Conservation (phyloP, 2,329 filamentous ascomycete species). For the Fusarium falciforme region DNA sequence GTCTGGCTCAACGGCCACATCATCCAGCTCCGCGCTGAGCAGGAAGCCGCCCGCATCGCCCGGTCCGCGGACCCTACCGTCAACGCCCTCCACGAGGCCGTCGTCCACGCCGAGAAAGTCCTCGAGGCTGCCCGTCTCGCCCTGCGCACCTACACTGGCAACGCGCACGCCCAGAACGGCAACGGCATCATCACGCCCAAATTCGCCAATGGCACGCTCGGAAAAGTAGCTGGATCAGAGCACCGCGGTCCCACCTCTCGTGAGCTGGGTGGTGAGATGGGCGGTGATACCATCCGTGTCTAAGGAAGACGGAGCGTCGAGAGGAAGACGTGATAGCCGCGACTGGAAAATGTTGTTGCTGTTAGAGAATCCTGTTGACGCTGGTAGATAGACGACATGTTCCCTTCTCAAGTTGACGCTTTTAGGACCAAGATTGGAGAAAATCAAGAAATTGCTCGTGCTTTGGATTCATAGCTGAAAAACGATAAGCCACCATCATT, state of each 20-base stretch:
- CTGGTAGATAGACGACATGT: constrained; percentile 11
- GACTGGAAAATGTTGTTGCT: constrained; percentile 18
- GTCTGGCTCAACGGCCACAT: constrained; percentile 74
- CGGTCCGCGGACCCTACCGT: constrained; percentile 53
- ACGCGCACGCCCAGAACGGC: constrained; percentile 25
- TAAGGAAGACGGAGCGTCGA: constrained; percentile 25
- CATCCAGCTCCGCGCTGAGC: constrained; percentile 63
- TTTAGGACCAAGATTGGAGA: constrained; percentile 6
- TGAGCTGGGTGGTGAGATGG: constrained; percentile 71
- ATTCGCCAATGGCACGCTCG: constrained; percentile 40
- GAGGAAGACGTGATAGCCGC: constrained; percentile 1
- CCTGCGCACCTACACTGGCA: constrained; percentile 52
- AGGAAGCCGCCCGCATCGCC: constrained; percentile 18
- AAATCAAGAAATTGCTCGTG: constrained; percentile 9
- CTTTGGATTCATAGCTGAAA: constrained; percentile 13
- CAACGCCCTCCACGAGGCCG: constrained; percentile 55
- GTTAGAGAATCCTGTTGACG: constrained; percentile 23
- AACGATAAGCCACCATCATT: background rate
- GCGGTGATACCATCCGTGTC: constrained; percentile 63
- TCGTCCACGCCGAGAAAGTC: constrained; percentile 60
- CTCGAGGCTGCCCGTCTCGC: constrained; percentile 59
- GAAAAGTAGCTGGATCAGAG: constrained; percentile 39
- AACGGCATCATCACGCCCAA: constrained; percentile 22
- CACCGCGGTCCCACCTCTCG: constrained; percentile 63
- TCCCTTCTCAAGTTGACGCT: constrained; percentile 14